A percentile compares a stretch with the other conserved stretches of the same genome.
These are phyloP conservation scores for Populus euphratica DNA, from an alignment of 345 rosid genomes.

Conservation along the genomic window DNA sequence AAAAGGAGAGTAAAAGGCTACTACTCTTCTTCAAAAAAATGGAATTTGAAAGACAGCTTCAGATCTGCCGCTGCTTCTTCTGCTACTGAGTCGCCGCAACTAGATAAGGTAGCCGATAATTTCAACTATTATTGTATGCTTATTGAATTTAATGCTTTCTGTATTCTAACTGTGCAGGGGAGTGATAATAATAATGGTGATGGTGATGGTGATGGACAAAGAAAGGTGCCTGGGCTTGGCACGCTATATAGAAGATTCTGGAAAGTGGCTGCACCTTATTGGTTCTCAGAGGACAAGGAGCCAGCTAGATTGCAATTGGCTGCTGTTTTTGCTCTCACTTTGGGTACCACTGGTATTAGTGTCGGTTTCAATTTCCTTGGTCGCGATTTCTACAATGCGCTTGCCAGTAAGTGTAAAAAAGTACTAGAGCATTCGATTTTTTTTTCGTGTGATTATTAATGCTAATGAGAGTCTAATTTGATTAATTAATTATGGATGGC, in stretches of 20 bases:
- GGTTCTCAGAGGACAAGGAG: constrained; percentile 75
- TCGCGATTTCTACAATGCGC: constrained; percentile 95
- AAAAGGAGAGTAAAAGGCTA: too few relatives aligned
- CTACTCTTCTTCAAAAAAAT: too few relatives aligned
- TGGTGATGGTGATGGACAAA: constrained; percentile 13
- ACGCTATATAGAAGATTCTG: constrained; percentile 58
- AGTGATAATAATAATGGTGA: neutral
- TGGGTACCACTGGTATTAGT: constrained; percentile 89
- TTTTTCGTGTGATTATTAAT: too few relatives aligned
- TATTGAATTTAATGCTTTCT: too few relatives aligned
- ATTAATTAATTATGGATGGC: neutral
- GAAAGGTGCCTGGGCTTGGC: constrained; percentile 37
- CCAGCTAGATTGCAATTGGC: constrained; percentile 82
- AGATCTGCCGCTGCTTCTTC: too few relatives aligned
- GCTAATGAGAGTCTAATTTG: too few relatives aligned
- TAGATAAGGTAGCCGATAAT: too few relatives aligned
- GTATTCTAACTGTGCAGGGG: too few relatives aligned
- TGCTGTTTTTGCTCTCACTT: constrained; percentile 78
- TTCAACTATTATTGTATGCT: too few relatives aligned
- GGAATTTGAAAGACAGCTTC: too few relatives aligned
- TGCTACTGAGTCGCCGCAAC: too few relatives aligned
- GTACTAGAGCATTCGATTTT: too few relatives aligned
- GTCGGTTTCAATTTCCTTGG: constrained; percentile 96
- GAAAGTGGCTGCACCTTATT: constrained; percentile 92
- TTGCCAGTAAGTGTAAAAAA: constrained; percentile 49